Evolutionary conservation across 805 yeast genomes (phyloP).

Genomic region (Nakazawaea laoshanensis): DNA sequence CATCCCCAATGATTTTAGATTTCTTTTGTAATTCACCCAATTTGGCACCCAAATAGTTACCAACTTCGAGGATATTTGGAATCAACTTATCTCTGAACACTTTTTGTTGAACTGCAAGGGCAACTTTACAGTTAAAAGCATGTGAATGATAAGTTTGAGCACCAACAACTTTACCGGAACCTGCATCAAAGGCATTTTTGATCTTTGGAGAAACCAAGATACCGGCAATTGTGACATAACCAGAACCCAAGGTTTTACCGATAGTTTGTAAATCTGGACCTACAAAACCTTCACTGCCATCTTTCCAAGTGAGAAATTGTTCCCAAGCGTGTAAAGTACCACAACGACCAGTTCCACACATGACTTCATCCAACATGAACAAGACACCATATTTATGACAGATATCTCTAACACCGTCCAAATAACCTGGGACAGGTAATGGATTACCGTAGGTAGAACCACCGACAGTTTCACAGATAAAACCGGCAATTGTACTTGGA

Average conservation of each 20-base stretch:
- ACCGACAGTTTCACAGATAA: conserved; percentile 34
- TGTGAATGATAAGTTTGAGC: conserved; percentile 47
- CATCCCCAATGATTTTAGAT: conserved; percentile 34
- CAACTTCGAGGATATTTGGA: conserved; percentile 31
- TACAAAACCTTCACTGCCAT: conserved; percentile 14
- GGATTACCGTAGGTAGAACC: conserved; percentile 38
- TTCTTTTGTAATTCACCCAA: conserved; percentile 21
- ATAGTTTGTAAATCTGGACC: conserved; percentile 42
- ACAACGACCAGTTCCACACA: conserved; percentile 48
- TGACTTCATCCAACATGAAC: conserved; percentile 42
- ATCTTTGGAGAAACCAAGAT: conserved; percentile 33
- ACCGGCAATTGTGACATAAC: conserved; percentile 43
- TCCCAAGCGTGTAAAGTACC: conserved; percentile 43
- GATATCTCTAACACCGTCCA: conserved; percentile 33
- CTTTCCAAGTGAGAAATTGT: conserved; percentile 22
- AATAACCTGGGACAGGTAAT: conserved; percentile 35
- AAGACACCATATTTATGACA: conserved; percentile 43
- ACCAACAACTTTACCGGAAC: conserved; percentile 32
- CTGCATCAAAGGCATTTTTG: conserved; percentile 26
- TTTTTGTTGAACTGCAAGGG: conserved; percentile 37
- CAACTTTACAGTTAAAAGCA: conserved; percentile 37
- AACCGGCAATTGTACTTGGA: conserved; percentile 33
- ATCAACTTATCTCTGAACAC: conserved; percentile 27
- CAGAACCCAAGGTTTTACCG: conserved; percentile 45
- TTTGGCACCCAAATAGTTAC: conserved; percentile 31